Base-by-base conservation (phyloP, 352 stramenopile genomes). In the Albugo laibachii region DNA sequence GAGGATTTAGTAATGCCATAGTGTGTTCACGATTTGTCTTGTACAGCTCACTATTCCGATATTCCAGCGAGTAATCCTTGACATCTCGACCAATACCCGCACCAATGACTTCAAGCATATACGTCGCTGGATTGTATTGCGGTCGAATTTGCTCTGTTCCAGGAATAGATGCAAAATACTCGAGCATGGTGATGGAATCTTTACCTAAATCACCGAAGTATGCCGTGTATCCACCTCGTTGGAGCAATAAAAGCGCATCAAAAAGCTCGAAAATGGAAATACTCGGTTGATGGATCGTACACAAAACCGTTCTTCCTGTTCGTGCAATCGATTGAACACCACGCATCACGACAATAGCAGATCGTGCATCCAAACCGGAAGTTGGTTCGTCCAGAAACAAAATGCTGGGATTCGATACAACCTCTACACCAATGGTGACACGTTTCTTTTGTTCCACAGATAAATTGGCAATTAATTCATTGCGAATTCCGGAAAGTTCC, bases 361-460 rank as follows among this genome's bases (percentile, higher is more conserved):
- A 73, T 11, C 73, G 75, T 0, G 74, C 65, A 54, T 97, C 86
- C 13, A 97, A 53, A 24, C 81, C 79, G 57, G 61, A 83, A 0
- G 83, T 96, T 0, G 85, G 85, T 56, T 96, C 89, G 50, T 96
- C 86, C 18, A 97, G 53, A 55, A 98, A 94, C 41, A 98, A 49
- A 37, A 97, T 63, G 54, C 86, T 86, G n/a, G 91, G 91, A 58
- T 96, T 95, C 6, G 79, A 54, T 11, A 93, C 87, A 20, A 97
- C 65, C 57, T 97, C 83, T 2, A 93, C 71, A 39, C 71, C 91
- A 37, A 96, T 87, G 2, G 83, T 86, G 13, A 96, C 65, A 41
- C 84, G 62, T 61, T 96, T 97, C 56, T 85, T 80, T 54, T 97
- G 81, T 56, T 95, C 86, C 37, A 94, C 75, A 12, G 70, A 92